A percentile compares a stretch with the other conserved stretches of the same genome.
phyloP scores from a whole-genome alignment of 306 rosid species.

The Pyrus betulifolia region DNA sequence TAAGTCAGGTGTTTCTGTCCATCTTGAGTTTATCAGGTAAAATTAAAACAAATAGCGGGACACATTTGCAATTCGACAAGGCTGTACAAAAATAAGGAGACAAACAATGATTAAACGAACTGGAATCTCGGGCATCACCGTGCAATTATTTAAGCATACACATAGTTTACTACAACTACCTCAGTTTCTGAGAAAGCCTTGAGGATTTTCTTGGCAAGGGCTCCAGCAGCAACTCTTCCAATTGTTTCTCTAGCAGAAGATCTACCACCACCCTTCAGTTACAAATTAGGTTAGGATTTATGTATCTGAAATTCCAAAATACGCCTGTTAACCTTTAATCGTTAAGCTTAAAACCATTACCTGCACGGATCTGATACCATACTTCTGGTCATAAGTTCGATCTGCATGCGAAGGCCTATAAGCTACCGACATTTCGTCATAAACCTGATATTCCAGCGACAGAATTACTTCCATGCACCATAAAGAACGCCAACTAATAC shows the following conservation, averaged over 20 bases:
- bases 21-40: neutral
- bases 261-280: constrained; percentile 90
- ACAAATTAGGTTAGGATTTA: constrained; percentile 7
- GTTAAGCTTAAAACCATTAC: constrained; percentile 36
- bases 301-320: neutral
- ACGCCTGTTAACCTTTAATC: neutral
- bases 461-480: neutral
- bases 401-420: constrained; percentile 98
- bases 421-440: constrained; percentile 78
- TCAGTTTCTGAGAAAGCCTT: constrained; percentile 66
- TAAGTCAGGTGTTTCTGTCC: neutral
- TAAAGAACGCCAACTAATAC: neutral
- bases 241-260: constrained; percentile 98
- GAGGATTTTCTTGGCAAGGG: constrained; percentile 88
- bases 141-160: neutral
- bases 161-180: constrained; percentile 31
- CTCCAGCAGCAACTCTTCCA: constrained; percentile 98
- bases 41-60: neutral
- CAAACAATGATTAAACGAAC: neutral
- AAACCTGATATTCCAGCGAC: constrained; percentile 51
- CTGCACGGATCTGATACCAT: constrained; percentile 88
- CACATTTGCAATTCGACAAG: neutral
- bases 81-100: neutral
- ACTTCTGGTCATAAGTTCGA: constrained; percentile 96
- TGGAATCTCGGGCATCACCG: neutral